These are phyloP conservation scores for Logfia minima DNA, from an alignment of 129 eudicot genomes.

Conservation along the genomic window DNA sequence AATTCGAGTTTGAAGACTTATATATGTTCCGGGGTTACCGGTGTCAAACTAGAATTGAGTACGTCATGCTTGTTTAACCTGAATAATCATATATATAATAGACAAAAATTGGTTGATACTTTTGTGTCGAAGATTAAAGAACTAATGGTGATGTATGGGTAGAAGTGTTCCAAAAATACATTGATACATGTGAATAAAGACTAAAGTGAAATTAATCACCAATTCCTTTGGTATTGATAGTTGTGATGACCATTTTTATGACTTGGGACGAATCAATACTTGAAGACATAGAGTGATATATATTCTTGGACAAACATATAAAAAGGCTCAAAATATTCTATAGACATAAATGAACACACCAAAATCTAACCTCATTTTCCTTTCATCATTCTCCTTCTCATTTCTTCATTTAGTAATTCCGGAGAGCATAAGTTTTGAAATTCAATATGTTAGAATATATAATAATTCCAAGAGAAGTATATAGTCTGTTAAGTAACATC, in stretches of 20 bases:
- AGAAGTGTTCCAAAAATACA: constrained; percentile 17
- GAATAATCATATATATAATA: too few species aligned
- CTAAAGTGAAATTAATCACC: constrained; percentile 24
- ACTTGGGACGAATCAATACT: constrained; percentile 24
- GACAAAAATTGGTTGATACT: too few species aligned
- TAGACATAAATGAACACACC: constrained; percentile 17
- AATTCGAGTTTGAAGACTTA: too few species aligned
- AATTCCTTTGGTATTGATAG: constrained; percentile 7
- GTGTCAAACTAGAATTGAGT: too few species aligned
- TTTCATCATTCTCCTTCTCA: background rate
- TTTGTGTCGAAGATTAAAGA: background rate
- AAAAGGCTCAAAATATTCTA: constrained; percentile 28
- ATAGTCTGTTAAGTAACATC: too few species aligned
- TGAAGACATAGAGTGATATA: background rate
- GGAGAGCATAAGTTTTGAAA: too few species aligned
- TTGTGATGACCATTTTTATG: constrained; percentile 14
- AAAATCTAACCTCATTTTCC: background rate
- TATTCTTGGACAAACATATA: constrained; percentile 30
- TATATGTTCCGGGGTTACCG: too few species aligned
- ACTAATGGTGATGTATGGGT: background rate
- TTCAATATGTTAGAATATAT: too few species aligned
- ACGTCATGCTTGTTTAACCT: too few species aligned
- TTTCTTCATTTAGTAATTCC: background rate
- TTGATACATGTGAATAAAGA: constrained; percentile 27
- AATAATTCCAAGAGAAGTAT: too few species aligned